These are phyloP conservation scores for Amborella trichopoda DNA, from an alignment of 164 flowering plant species.

Conservation along the genomic window DNA sequence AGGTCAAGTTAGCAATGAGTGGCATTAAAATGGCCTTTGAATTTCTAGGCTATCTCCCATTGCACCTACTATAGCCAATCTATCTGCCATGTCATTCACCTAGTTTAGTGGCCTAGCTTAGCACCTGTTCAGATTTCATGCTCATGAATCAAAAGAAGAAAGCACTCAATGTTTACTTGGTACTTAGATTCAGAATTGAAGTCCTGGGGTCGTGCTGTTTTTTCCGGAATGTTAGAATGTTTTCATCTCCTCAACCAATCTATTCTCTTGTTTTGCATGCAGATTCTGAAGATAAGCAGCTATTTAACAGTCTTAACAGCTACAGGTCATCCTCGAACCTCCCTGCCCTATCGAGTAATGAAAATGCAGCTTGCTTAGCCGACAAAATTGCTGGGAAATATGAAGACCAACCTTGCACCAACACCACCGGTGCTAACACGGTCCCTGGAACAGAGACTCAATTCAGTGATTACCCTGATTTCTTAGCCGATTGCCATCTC, in stretches of 20 bases:
- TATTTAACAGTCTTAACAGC: conserved; percentile 53
- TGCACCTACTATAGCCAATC: too few relatives aligned
- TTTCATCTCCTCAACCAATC: too few relatives aligned
- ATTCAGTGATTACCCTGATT: conserved; percentile 33
- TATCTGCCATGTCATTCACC: too few relatives aligned
- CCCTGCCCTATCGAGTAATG: conserved; percentile 33
- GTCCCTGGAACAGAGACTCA: conserved; percentile 22
- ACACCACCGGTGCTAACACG: conserved; percentile 18
- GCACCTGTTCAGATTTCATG: too few relatives aligned
- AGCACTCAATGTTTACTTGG: too few relatives aligned
- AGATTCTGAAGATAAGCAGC: conserved; percentile 52
- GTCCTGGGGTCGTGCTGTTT: not conserved
- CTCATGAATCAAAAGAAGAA: too few relatives aligned
- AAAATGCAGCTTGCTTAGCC: conserved; percentile 75
- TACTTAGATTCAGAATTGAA: too few relatives aligned
- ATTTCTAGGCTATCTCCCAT: too few relatives aligned
- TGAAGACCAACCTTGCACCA: conserved; percentile 37
- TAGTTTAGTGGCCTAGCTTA: too few relatives aligned
- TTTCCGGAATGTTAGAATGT: not conserved
- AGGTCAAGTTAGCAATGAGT: too few relatives aligned
- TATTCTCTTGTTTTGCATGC: too few relatives aligned
- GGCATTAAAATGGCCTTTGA: too few relatives aligned
- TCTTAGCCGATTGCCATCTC: conserved; percentile 47
- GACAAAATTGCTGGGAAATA: conserved; percentile 44
- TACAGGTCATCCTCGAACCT: conserved; percentile 43